Conservation (phyloP, 495 filamentous ascomycete genomes). For the Aspergillus incahuasiensis region DNA sequence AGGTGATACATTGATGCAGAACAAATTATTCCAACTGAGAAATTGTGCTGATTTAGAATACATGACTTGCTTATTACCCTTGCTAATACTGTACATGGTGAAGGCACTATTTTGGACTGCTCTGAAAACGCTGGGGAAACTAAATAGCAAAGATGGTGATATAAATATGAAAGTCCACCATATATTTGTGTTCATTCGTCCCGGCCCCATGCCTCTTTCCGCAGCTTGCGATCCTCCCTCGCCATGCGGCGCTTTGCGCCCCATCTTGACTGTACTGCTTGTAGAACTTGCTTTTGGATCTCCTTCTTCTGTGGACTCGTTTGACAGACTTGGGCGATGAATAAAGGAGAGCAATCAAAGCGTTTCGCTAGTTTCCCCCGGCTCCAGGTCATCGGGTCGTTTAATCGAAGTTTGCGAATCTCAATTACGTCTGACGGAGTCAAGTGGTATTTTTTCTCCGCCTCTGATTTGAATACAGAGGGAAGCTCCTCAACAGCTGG, state of each 20-base stretch:
- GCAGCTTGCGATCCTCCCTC: conserved; percentile 65
- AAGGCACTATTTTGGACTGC: not conserved
- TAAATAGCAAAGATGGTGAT: not conserved
- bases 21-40: not conserved
- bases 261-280: conserved; percentile 66
- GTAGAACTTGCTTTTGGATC: conserved; percentile 50
- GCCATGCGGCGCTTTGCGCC: conserved; percentile 65
- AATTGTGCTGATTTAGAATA: conserved; percentile 15
- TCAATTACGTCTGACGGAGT: conserved; percentile 68
- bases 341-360: conserved; percentile 72
- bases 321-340: conserved; percentile 57
- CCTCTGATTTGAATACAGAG: conserved; percentile 46
- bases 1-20: too few species aligned
- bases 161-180: not conserved
- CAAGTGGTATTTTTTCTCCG: conserved; percentile 74
- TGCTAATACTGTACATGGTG: conserved; percentile 8
- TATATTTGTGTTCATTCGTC: conserved; percentile 32
- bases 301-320: conserved; percentile 45
- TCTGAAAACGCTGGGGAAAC: not conserved
- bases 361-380: conserved; percentile 62
- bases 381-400: conserved; percentile 70
- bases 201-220: conserved; percentile 55
- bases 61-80: conserved; percentile 7
- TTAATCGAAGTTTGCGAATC: conserved; percentile 64
- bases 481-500: conserved; percentile 42